Evolutionary conservation across 371 early-diverging fungal genomes (phyloP), one percentile per base, ranked within the genome.

Genomic region (Mucor saturninus): DNA sequence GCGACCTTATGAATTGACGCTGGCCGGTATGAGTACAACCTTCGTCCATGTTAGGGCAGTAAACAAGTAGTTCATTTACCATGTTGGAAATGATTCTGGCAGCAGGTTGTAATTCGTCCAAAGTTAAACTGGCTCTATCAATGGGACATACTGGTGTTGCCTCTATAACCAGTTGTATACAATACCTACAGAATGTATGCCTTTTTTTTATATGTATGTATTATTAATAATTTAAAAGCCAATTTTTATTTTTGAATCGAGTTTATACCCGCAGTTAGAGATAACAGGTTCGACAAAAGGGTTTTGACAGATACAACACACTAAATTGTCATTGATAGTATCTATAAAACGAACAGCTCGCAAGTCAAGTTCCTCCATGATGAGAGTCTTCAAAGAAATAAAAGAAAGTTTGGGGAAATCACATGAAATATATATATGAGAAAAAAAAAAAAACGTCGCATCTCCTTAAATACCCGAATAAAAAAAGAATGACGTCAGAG

Each of bases 181-280:
- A 91, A 31, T 65, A 54, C 30, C 66, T 61, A 56, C 91, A 91
- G 68, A 86, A 91, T 0, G 89, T 91, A 69, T 91, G 91, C 6
- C 89, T 88, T 40, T 15, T n/a, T n/a, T n/a, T n/a, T n/a, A n/a
- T n/a, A n/a, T n/a, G 39, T 10, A 53, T 29, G 32, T 45, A 8
- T 28, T 30, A 57, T n/a, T 14, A 53, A 11, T 26, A 59, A 53
- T 53, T 10, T 50, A 42, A 5, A 59, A 4, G 32, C 31, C 9
- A 21, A 13, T 15, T 15, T 26, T 50, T 14, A 4, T 21, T 40
- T 42, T 2, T 21, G n/a, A n/a, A n/a, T n/a, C n/a, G n/a, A n/a
- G n/a, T n/a, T n/a, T 48, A 67, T 79, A 84, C 84, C 83, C 84
- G 61, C 84, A 84, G 28, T 67, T 54, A 11, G 81, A 69, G 21